These are phyloP conservation scores for Coniochaeta prunicola DNA, from an alignment of 2,329 filamentous ascomycete species.

Conservation along the genomic window DNA sequence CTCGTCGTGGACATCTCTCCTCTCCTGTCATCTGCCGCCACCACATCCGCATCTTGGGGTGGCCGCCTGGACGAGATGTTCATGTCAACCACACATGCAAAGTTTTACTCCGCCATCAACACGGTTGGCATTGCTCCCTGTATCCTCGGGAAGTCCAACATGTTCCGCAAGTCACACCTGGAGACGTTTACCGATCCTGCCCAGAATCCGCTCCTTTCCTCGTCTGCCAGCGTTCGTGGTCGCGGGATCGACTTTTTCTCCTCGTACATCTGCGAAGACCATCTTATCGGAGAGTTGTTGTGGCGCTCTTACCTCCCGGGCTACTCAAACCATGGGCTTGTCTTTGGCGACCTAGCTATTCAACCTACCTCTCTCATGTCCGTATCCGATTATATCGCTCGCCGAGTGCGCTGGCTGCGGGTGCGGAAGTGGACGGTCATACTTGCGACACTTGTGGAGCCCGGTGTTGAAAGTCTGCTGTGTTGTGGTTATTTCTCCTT, in stretches of 20 bases:
- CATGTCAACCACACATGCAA: slow-evolving; percentile 87
- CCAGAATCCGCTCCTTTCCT: slow-evolving; percentile 33
- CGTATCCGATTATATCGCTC: slow-evolving; percentile 66
- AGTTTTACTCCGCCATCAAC: slow-evolving; percentile 98
- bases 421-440: slow-evolving; percentile 93
- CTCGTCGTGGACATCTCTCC: slow-evolving; percentile 63
- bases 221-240: slow-evolving; percentile 34
- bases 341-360: slow-evolving; percentile 79
- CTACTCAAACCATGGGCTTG: slow-evolving; percentile 73
- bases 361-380: slow-evolving; percentile 85
- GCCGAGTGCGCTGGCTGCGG: slow-evolving; percentile 82
- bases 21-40: background rate
- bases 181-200: slow-evolving; percentile 57
- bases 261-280: slow-evolving; percentile 94
- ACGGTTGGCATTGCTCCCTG: slow-evolving; percentile 85
- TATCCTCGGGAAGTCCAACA: slow-evolving; percentile 94
- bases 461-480: slow-evolving; percentile 80
- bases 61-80: slow-evolving; percentile 91
- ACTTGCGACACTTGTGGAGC: slow-evolving; percentile 83
- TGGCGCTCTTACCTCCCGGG: slow-evolving; percentile 64
- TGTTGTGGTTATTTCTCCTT: slow-evolving; percentile 78
- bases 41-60: slow-evolving; percentile 43
- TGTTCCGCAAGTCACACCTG: slow-evolving; percentile 92
- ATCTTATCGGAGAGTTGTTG: slow-evolving; percentile 85
- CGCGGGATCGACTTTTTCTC: slow-evolving; percentile 87